Evolutionary conservation across 192 early-diverging fungal genomes (phyloP).

Genomic region (Coemansia guatemalensis): DNA sequence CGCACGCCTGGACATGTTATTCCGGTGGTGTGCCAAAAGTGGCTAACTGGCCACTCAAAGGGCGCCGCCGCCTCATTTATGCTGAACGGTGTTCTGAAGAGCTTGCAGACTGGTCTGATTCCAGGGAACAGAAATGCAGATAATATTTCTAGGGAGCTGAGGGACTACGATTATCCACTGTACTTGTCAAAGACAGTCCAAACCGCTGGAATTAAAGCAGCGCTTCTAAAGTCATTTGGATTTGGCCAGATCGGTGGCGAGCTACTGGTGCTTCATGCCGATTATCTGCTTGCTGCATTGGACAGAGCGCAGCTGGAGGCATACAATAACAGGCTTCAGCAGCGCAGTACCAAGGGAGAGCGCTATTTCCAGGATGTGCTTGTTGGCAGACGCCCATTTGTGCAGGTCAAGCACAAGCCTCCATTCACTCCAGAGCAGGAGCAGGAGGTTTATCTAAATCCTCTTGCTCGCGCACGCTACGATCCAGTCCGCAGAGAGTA

Average conservation of each 20-base stretch:
- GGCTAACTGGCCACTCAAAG: slow-evolving; percentile 90
- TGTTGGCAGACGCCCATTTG: slow-evolving; percentile 35
- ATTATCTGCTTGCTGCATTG: slow-evolving; percentile 57
- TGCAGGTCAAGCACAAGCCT: slow-evolving; percentile 24
- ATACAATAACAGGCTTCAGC: slow-evolving; percentile 16
- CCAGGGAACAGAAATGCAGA: slow-evolving; percentile 86
- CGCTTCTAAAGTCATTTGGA: slow-evolving; percentile 64
- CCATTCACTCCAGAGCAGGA: slow-evolving; percentile 28
- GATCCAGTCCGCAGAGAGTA: slow-evolving; percentile 13
- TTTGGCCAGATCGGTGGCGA: slow-evolving; percentile 73
- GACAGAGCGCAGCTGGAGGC: slow-evolving; percentile 4
- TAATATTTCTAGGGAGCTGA: slow-evolving; percentile 56
- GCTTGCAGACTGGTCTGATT: slow-evolving; percentile 77
- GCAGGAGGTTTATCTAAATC: slow-evolving; percentile 21
- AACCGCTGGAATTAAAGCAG: slow-evolving; percentile 66
- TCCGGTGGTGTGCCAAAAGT: slow-evolving; percentile 86
- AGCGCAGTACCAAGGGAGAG: neutral
- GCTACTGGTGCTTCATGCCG: slow-evolving; percentile 63
- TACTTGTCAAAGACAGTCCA: slow-evolving; percentile 72
- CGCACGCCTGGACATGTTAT: slow-evolving; percentile 79
- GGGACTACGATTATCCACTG: slow-evolving; percentile 73
- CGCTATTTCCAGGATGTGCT: slow-evolving; percentile 34
- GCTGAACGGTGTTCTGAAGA: slow-evolving; percentile 86
- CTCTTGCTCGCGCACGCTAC: slow-evolving; percentile 16
- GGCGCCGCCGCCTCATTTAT: slow-evolving; percentile 91